Evolutionary conservation across 805 yeast species (phyloP), one percentile per base, ranked within the genome.

Genomic region (Suhomyces pyralidae): DNA sequence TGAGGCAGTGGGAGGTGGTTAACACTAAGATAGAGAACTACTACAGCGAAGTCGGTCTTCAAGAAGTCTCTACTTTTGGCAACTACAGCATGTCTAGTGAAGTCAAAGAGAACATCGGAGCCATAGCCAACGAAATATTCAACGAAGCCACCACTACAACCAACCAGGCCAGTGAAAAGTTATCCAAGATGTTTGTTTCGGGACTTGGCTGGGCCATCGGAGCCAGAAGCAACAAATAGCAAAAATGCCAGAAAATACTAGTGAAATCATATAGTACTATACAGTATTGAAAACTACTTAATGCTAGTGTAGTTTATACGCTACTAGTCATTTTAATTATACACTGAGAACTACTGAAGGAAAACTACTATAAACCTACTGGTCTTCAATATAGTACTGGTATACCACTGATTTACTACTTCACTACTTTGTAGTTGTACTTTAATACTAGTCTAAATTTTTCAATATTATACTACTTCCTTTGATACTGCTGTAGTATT

Each of bases 181-280:
- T 82, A 3, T 76, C 82, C 9, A 78, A 74, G 51, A 60, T 82
- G 51, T 67, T 82, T 51, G 83, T 79, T 2, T 74, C 81, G 24
- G 86, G 86, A 1, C 64, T 82, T 28, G 85, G 85, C 3, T 82
- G 86, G 86, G 85, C 86, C 3, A 79, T 82, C 57, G 86, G 86
- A 5, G 86, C 86, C 40, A 19, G 40, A 9, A 36, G 17, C 40
- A 19, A 68, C 64, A 45, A 15, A 50, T 30, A 30, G n/a, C n/a
- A n/a, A n/a, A n/a, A n/a, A n/a, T n/a, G n/a, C n/a, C n/a, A n/a
- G n/a, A n/a, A n/a, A n/a, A n/a, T n/a, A n/a, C n/a, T n/a, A n/a
- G n/a, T n/a, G n/a, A n/a, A n/a, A 46, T 42, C 9, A 9, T 12
- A 40, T 3, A 17, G 6, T 7, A 22, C 7, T 22, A 20, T 20